Percentiles rank a stretch among this genome's conserved stretches.
phyloP scores from a whole-genome alignment of 805 yeast genomes.

The Blastobotrys terrestris region DNA sequence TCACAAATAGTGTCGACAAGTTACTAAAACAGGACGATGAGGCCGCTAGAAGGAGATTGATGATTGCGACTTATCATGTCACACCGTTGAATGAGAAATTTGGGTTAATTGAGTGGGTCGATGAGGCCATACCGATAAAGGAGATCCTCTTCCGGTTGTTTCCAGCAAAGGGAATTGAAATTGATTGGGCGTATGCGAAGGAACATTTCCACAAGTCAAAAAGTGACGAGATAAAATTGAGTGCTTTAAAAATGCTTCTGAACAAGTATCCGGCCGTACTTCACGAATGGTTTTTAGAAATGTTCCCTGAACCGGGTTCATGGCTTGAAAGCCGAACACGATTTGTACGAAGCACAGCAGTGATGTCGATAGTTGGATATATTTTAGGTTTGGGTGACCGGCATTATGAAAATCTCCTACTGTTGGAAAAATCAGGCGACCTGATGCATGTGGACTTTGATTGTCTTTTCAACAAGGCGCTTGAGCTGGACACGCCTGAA shows the following conservation, averaged over 20 bases:
- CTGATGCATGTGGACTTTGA: conserved; percentile 94
- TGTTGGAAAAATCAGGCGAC: conserved; percentile 67
- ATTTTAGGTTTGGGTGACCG: conserved; percentile 93
- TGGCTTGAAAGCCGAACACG: conserved; percentile 80
- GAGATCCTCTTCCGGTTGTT: conserved; percentile 47
- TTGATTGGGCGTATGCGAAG: conserved; percentile 25
- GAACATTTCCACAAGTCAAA: conserved; percentile 20
- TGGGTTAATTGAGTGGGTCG: conserved; percentile 91
- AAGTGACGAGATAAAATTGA: conserved; percentile 31
- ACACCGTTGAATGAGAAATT: conserved; percentile 78
- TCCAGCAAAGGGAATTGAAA: conserved; percentile 35
- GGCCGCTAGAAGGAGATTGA: conserved; percentile 63
- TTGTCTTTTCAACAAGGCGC: conserved; percentile 80
- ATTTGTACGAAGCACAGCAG: conserved; percentile 78
- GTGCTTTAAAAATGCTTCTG: conserved; percentile 32
- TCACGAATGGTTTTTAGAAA: conserved; percentile 81
- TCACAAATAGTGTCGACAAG: conserved; percentile 79
- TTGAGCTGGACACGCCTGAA: conserved; percentile 76
- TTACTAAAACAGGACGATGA: conserved; percentile 60
- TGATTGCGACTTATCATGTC: conserved; percentile 79
- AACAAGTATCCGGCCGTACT: conserved; percentile 45
- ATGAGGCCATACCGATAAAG: conserved; percentile 65
- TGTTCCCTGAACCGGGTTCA: conserved; percentile 78
- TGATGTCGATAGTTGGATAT: conserved; percentile 96
- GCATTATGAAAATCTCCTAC: conserved; percentile 85